Evolutionary conservation across 345 rosid genomes (phyloP), one percentile per base, ranked within the genome.

Genomic region (Salix suchowensis): DNA sequence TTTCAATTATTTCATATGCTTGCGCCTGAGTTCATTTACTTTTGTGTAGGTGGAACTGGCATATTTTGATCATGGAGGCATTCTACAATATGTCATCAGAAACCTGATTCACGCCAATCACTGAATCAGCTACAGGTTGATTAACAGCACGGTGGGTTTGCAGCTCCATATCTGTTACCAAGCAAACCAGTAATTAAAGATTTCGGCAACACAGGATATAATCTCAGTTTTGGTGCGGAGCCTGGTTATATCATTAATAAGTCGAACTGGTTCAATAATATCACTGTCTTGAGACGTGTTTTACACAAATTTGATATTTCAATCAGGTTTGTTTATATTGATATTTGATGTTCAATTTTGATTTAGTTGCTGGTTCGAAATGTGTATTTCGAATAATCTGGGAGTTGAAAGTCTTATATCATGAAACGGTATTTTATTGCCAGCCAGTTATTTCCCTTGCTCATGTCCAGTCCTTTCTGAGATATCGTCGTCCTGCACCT

Each of bases 1-100:
- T 68, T 58, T 77, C 26, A 2, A 7, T 67, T 48, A 12, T 44
- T 52, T 18, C 54, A 21, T 1, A 26, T 66, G 21, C 42, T 66
- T 5, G 34, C 11, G 70, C 18, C 21, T 42, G 23, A 11, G 16
- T 65, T 46, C 44, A 44, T 18, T 37, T 28, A 60, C 76, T 26
- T 21, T 1, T 13, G 36, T 39, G 73, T 73, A 81, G 81, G 84
- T 81, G 62, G 84, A 88, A 60, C 68, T 88, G 83, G 94, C 88
- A 24, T 88, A 87, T 71, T 90, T 90, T 36, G 77, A 87, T 70
- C 92, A 86, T 12, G 92, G 91, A 69, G 89, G 91, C 76, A 88
- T 88, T 77, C 81, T 88, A 79, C 92, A 82, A 26, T 88, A 88
- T 65, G 94, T 80, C 77, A 88, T 88, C 74, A 78, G 89, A 79